Evolutionary conservation across 768 basidiomycete genomes (phyloP).

Genomic region (Candolleomyces aberdarensis): DNA sequence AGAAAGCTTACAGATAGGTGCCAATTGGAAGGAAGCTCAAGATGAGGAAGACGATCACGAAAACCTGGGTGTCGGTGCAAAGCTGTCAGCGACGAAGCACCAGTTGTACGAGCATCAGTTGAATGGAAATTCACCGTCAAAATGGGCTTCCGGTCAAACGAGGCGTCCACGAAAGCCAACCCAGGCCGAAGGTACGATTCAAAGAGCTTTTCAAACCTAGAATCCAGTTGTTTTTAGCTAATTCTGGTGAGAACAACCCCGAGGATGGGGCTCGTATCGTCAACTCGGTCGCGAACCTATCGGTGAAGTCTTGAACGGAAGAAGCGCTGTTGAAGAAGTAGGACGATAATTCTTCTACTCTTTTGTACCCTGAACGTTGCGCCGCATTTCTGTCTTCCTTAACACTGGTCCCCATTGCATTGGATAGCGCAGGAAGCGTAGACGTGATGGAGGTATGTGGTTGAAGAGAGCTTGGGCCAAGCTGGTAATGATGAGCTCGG

Average conservation of each 20-base stretch:
- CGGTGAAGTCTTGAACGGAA: neutral
- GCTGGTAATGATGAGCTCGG: no score
- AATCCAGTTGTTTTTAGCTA: neutral
- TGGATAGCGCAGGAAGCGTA: neutral
- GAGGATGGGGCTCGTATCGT: no score
- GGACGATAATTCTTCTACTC: neutral
- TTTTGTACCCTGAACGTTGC: neutral
- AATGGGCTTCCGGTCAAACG: conserved; percentile 5
- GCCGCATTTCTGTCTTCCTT: neutral
- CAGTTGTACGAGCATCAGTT: neutral
- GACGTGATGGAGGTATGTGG: neutral
- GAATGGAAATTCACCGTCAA: neutral
- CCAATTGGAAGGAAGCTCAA: neutral
- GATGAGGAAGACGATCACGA: neutral
- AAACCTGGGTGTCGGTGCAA: neutral
- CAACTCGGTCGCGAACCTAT: neutral
- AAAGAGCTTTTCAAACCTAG: neutral
- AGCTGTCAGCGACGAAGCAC: neutral
- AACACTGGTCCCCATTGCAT: neutral
- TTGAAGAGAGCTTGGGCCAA: neutral
- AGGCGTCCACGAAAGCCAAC: neutral
- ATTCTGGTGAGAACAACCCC: no score
- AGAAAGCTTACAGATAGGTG: conserved; percentile 4
- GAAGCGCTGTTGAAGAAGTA: neutral
- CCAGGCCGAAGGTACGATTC: neutral